These are phyloP conservation scores for Rhododendron griersonianum DNA, from an alignment of 148 eudicot species.

Conservation along the genomic window DNA sequence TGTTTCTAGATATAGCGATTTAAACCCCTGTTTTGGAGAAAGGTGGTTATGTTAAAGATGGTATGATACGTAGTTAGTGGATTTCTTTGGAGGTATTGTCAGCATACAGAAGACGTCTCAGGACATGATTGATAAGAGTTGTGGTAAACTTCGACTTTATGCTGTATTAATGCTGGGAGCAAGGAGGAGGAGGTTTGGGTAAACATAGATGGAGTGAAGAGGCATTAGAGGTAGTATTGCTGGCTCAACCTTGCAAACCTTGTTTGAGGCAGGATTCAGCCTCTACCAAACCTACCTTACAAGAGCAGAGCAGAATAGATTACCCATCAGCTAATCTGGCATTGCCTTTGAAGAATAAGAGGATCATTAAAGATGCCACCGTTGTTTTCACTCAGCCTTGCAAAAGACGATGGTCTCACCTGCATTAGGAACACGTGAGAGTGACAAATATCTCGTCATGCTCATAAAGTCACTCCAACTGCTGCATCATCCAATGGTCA, in stretches of 20 bases:
- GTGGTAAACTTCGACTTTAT: not conserved
- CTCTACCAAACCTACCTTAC: not conserved
- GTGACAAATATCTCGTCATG: not conserved
- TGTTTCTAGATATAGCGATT: not conserved
- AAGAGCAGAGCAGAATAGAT: not conserved
- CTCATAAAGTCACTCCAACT: not conserved
- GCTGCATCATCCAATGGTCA: not conserved
- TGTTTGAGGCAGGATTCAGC: not conserved
- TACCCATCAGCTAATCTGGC: not conserved
- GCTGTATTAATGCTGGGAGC: not conserved
- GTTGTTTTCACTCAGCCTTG: not conserved
- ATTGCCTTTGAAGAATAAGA: constrained; percentile 6
- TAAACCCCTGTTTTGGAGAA: not conserved
- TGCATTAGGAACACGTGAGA: not conserved
- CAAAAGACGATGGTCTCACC: not conserved
- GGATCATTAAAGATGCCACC: not conserved
- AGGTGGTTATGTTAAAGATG: not conserved
- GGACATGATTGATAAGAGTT: not conserved
- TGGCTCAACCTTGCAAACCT: not conserved
- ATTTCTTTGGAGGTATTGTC: not conserved
- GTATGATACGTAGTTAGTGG: not conserved
- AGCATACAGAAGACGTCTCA: not conserved
- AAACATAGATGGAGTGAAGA: not conserved
- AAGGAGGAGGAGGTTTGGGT: not conserved
- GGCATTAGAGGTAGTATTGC: not conserved